These are phyloP conservation scores for Aspergillus mulundensis DNA, from an alignment of 495 filamentous ascomycete species.

Conservation along the genomic window DNA sequence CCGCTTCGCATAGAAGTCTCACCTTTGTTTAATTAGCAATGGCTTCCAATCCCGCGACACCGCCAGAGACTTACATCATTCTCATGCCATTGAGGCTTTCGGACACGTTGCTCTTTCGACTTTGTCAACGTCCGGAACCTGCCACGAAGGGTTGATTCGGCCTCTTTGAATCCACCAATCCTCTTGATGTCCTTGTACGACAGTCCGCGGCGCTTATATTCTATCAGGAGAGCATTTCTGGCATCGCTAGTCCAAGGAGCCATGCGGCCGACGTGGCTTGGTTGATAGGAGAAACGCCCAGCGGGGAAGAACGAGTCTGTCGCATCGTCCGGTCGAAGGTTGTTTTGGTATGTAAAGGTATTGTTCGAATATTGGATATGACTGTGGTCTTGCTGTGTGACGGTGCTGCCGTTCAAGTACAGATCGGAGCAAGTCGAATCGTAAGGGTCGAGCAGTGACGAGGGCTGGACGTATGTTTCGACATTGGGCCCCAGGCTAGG, in stretches of 20 bases:
- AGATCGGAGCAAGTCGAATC: neutral
- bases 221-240: constrained; percentile 63
- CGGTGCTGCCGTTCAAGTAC: neutral
- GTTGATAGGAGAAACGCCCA: neutral
- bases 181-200: constrained; percentile 77
- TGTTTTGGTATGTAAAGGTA: neutral
- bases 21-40: constrained; percentile 27
- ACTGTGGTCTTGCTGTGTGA: neutral
- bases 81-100: constrained; percentile 73
- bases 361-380: neutral
- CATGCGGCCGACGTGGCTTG: neutral
- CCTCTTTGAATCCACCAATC: constrained; percentile 63
- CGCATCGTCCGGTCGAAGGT: neutral
- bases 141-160: constrained; percentile 84
- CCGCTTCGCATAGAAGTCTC: constrained; percentile 34
- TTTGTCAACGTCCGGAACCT: constrained; percentile 78
- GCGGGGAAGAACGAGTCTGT: neutral
- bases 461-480: constrained; percentile 2
- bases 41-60: neutral
- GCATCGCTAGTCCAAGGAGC: constrained; percentile 20
- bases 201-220: constrained; percentile 58
- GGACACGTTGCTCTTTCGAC: constrained; percentile 62
- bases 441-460: neutral
- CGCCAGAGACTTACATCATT: constrained; percentile 62
- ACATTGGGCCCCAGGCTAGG: neutral